A percentile compares a stretch with the other conserved stretches of the same genome.
phyloP scores from a whole-genome alignment of 2,329 filamentous ascomycete genomes.

The Exophiala sp. region DNA sequence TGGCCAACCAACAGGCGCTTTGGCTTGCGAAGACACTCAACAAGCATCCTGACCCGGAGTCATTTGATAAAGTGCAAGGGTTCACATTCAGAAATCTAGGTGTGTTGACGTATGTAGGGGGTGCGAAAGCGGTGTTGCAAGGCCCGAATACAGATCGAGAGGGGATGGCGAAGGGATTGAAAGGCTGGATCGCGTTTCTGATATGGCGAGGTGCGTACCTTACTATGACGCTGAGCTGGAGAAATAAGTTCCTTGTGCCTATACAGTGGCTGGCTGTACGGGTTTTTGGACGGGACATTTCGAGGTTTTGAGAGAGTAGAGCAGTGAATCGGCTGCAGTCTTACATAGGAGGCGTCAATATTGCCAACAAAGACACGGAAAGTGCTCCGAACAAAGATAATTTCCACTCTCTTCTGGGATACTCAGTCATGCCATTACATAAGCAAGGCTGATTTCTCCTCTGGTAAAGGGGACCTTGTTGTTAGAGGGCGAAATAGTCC shows the following conservation, averaged over 20 bases:
- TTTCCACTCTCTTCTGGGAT: too few species aligned
- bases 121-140: constrained; percentile 57
- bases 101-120: constrained; percentile 58
- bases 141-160: constrained; percentile 32
- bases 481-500: too few species aligned
- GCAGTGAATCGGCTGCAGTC: too few species aligned
- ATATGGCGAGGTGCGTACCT: constrained; percentile 46
- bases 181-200: constrained; percentile 40
- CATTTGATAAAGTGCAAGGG: constrained; percentile 25
- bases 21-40: constrained; percentile 58
- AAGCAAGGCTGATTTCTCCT: too few species aligned
- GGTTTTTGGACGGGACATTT: constrained; percentile 44
- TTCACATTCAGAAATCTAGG: constrained; percentile 59
- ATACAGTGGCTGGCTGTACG: constrained; percentile 43
- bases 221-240: constrained; percentile 47
- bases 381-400: too few species aligned
- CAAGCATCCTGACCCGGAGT: constrained; percentile 31
- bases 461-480: too few species aligned
- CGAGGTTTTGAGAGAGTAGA: constrained; percentile 34
- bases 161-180: constrained; percentile 37
- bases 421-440: too few species aligned
- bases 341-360: too few species aligned
- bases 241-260: constrained; percentile 41
- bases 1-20: constrained; percentile 56
- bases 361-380: too few species aligned